phyloP scores from a whole-genome alignment of 345 rosid species.

The Moricandia moricandioides region DNA sequence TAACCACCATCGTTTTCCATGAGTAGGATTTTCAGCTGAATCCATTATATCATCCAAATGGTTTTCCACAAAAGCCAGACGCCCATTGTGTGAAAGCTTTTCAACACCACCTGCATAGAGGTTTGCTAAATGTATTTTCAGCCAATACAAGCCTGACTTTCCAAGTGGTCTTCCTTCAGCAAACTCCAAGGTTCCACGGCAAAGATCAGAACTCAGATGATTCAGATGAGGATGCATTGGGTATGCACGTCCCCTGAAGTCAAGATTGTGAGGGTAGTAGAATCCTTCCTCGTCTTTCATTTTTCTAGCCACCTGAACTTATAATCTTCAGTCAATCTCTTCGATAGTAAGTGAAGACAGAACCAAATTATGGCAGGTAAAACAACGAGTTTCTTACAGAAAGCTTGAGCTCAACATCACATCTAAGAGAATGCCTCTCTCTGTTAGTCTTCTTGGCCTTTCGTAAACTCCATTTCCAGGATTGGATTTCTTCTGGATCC shows the following conservation, averaged over 20 bases:
- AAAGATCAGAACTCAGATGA: slow-evolving; percentile 87
- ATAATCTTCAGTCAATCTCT: slow-evolving; percentile 25
- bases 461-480: slow-evolving; percentile 78
- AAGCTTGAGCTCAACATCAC: slow-evolving; percentile 91
- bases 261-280: slow-evolving; percentile 97
- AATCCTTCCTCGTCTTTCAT: slow-evolving; percentile 93
- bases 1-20: slow-evolving; percentile 93
- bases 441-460: slow-evolving; percentile 72
- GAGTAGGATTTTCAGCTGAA: slow-evolving; percentile 85
- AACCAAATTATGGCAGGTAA: not conserved
- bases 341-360: not conserved
- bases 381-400: slow-evolving; percentile 54
- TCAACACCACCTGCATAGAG: slow-evolving; percentile 40
- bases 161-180: not conserved
- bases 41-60: slow-evolving; percentile 80
- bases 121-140: not conserved
- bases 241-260: slow-evolving; percentile 95
- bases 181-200: not conserved
- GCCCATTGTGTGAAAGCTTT: slow-evolving; percentile 86
- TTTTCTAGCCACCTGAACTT: slow-evolving; percentile 79
- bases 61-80: slow-evolving; percentile 73
- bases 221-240: slow-evolving; percentile 97
- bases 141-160: not conserved
- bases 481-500: slow-evolving; percentile 58
- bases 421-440: slow-evolving; percentile 88